phyloP scores from a whole-genome alignment of 768 basidiomycete genomes.

The Pleurotus cornucopiae region DNA sequence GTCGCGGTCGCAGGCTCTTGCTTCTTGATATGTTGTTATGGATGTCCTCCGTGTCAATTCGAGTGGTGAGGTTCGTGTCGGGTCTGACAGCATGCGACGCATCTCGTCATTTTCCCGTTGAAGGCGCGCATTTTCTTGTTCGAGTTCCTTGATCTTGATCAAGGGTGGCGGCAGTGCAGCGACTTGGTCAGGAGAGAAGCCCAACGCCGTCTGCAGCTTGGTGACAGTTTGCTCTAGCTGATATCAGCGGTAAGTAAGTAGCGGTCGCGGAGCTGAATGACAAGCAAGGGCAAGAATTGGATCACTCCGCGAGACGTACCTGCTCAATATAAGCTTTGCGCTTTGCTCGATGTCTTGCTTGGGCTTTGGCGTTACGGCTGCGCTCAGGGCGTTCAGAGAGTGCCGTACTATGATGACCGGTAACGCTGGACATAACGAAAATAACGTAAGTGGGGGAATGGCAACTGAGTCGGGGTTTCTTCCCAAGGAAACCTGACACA shows the following conservation, averaged over 20 bases:
- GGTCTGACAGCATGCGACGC: constrained; percentile 58
- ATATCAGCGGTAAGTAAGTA: constrained; percentile 1
- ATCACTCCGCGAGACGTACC: constrained; percentile 33
- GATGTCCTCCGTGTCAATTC: constrained; percentile 46
- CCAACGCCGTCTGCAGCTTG: constrained; percentile 73
- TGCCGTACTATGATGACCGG: constrained; percentile 36
- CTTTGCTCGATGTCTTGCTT: constrained; percentile 87
- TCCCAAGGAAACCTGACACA: constrained; percentile 30
- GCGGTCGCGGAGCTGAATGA: constrained; percentile 7
- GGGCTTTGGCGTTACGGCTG: constrained; percentile 84
- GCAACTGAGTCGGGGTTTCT: constrained; percentile 45
- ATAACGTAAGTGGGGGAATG: constrained; percentile 48
- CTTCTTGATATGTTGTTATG: constrained; percentile 42
- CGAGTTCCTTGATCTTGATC: constrained; percentile 75
- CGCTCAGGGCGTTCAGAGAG: constrained; percentile 70
- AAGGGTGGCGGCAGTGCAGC: constrained; percentile 68
- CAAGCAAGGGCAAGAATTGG: background rate
- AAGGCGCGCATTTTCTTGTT: constrained; percentile 72
- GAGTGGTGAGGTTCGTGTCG: constrained; percentile 28
- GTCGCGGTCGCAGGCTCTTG: constrained; percentile 49
- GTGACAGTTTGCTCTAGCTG: constrained; percentile 85
- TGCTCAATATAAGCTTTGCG: constrained; percentile 92
- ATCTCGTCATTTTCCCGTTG: constrained; percentile 73
- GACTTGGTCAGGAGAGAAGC: constrained; percentile 72
- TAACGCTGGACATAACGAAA: constrained; percentile 51